Evolutionary conservation across 805 yeast species (phyloP).

Genomic region (Candida saitoana): DNA sequence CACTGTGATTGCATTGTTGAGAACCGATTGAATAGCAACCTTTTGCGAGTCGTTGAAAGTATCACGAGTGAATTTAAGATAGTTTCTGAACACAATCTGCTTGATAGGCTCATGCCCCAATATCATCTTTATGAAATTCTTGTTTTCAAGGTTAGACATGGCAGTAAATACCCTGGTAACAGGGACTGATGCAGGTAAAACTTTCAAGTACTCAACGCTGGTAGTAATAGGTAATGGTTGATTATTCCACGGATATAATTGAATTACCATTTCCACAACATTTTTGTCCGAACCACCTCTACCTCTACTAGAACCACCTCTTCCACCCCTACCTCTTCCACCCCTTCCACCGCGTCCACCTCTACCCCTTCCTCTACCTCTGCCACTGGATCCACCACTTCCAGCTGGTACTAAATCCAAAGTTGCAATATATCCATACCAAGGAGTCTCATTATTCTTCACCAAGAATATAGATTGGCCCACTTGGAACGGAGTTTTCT

Average conservation of each 20-base stretch:
- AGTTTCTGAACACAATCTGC: constrained; percentile 56
- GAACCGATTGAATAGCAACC: constrained; percentile 50
- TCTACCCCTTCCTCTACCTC: constrained; percentile 20
- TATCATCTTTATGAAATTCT: constrained; percentile 48
- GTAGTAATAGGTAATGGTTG: constrained; percentile 45
- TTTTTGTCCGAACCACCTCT: constrained; percentile 20
- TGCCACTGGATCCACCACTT: constrained; percentile 19
- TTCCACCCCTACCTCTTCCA: neutral
- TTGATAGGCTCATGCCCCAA: constrained; percentile 52
- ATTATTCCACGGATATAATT: constrained; percentile 57
- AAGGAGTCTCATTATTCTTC: constrained; percentile 47
- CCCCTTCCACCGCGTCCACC: constrained; percentile 28
- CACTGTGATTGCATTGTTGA: constrained; percentile 47
- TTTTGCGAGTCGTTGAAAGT: constrained; percentile 57
- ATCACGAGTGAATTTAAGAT: constrained; percentile 45
- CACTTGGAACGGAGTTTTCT: constrained; percentile 55
- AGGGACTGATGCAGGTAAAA: constrained; percentile 62
- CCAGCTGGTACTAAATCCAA: constrained; percentile 14
- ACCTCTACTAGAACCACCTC: constrained; percentile 2
- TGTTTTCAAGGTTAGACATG: constrained; percentile 56
- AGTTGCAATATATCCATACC: constrained; percentile 58
- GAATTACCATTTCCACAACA: constrained; percentile 43
- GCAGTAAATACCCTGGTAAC: constrained; percentile 62
- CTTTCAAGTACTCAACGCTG: constrained; percentile 30
- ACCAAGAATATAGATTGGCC: constrained; percentile 56